A percentile compares a stretch with the other conserved stretches of the same genome.
These are phyloP conservation scores for Sclerotinia glacialis DNA, from an alignment of 2,329 filamentous ascomycete genomes.

Conservation along the genomic window DNA sequence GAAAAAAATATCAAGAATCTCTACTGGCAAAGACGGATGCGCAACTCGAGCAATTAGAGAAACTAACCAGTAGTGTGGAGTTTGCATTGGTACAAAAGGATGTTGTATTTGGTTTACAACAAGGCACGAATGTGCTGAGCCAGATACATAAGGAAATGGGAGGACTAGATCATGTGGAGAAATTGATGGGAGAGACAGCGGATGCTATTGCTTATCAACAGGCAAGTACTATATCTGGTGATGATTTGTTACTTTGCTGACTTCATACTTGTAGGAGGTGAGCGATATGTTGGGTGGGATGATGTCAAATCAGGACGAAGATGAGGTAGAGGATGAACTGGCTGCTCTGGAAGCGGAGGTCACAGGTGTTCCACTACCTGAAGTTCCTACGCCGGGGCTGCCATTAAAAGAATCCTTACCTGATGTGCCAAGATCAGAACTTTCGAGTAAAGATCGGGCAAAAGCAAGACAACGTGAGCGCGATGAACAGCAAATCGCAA, in stretches of 20 bases:
- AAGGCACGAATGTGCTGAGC: conserved; percentile 83
- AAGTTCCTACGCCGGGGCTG: conserved; percentile 34
- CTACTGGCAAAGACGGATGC: conserved; percentile 85
- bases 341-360: conserved; percentile 72
- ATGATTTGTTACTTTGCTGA: conserved; percentile 8
- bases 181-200: conserved; percentile 87
- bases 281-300: conserved; percentile 84
- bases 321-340: conserved; percentile 95
- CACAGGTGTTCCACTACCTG: conserved; percentile 39
- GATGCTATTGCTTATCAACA: conserved; percentile 90
- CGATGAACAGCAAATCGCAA: conserved; percentile 34
- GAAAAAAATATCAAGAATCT: conserved; percentile 96
- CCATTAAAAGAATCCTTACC: conserved; percentile 31
- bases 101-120: conserved; percentile 85
- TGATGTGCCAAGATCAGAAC: conserved; percentile 34
- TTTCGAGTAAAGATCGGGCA: conserved; percentile 32
- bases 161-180: conserved; percentile 88
- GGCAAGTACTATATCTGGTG: conserved; percentile 49
- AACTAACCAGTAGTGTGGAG: conserved; percentile 83
- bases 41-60: conserved; percentile 91
- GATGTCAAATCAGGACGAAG: conserved; percentile 93
- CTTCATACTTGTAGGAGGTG: conserved; percentile 63
- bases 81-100: conserved; percentile 97
- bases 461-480: conserved; percentile 32
- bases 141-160: conserved; percentile 97